These are phyloP conservation scores for Fusarium lateritium DNA, from an alignment of 2,329 filamentous ascomycete species.

Conservation along the genomic window DNA sequence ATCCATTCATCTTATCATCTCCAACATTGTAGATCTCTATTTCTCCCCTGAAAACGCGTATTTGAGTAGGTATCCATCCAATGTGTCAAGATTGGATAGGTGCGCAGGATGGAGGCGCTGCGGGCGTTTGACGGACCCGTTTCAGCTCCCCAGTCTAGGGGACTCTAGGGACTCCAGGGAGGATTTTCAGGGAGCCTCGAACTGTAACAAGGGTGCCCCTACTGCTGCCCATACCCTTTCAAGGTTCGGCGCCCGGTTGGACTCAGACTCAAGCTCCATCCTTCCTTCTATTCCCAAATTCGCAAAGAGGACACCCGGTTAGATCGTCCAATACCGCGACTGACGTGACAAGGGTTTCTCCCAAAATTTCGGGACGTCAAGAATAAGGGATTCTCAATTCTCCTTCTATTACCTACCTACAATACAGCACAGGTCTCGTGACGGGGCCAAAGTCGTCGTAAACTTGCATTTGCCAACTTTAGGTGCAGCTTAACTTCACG, in stretches of 20 bases:
- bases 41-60: constrained; percentile 28
- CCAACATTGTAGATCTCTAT: constrained; percentile 26
- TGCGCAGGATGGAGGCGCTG: constrained; percentile 21
- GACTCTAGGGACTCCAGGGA: constrained; percentile 12
- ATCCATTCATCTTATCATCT: not conserved
- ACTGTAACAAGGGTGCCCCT: constrained; percentile 21
- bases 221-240: constrained; percentile 21
- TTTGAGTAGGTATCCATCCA: constrained; percentile 1
- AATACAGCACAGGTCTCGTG: constrained; percentile 23
- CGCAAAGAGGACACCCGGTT: constrained; percentile 27
- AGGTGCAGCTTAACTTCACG: not conserved
- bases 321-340: constrained; percentile 37
- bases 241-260: constrained; percentile 11
- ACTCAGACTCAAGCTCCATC: constrained; percentile 19
- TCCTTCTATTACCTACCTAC: not conserved
- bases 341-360: constrained; percentile 42
- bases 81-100: constrained; percentile 7
- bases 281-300: constrained; percentile 31
- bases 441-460: constrained; percentile 8
- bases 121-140: constrained; percentile 28
- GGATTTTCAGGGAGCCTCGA: constrained; percentile 17
- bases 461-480: constrained; percentile 10
- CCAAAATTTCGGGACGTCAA: constrained; percentile 38
- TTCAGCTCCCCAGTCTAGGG: constrained; percentile 35
- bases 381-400: constrained; percentile 12